Evolutionary conservation across 1,284 basidiomycete genomes (phyloP).

Genomic region (Schizophyllum amplum): DNA sequence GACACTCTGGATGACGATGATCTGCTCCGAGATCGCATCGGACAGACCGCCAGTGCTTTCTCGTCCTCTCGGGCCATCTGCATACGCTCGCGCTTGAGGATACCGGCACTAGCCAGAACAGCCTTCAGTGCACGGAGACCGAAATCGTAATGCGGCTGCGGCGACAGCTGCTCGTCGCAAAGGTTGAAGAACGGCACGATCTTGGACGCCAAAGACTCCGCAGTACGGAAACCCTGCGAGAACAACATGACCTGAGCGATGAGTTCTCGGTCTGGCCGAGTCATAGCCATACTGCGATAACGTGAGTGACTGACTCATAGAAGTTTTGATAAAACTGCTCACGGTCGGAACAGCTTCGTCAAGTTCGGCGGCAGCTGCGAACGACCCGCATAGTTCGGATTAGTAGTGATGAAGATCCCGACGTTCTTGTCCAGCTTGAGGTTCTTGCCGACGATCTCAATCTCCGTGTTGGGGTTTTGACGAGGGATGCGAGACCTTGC

Average conservation of each 20-base stretch:
- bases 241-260: slow-evolving; percentile 99
- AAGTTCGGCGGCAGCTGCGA: slow-evolving; percentile 96
- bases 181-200: slow-evolving; percentile 99
- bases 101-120: slow-evolving; percentile 94
- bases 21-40: slow-evolving; percentile 78
- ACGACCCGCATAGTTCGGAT: slow-evolving; percentile 96
- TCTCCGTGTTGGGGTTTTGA: slow-evolving; percentile 82
- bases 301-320: slow-evolving; percentile 13
- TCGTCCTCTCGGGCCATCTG: slow-evolving; percentile 38
- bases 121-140: slow-evolving; percentile 97
- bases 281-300: slow-evolving; percentile 88
- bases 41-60: slow-evolving; percentile 52
- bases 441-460: slow-evolving; percentile 93
- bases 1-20: slow-evolving; percentile 98
- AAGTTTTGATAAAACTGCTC: slow-evolving; percentile 22
- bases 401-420: slow-evolving; percentile 96
- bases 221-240: slow-evolving; percentile 98
- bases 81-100: slow-evolving; percentile 89
- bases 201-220: slow-evolving; percentile 92
- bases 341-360: slow-evolving; percentile 92
- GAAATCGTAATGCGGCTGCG: slow-evolving; percentile 99
- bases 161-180: slow-evolving; percentile 93
- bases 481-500: slow-evolving; percentile 80
- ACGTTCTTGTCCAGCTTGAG: slow-evolving; percentile 93
- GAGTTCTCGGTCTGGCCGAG: slow-evolving; percentile 93